Conservation (phyloP, 1,284 basidiomycete genomes). For the Somion occarium region DNA sequence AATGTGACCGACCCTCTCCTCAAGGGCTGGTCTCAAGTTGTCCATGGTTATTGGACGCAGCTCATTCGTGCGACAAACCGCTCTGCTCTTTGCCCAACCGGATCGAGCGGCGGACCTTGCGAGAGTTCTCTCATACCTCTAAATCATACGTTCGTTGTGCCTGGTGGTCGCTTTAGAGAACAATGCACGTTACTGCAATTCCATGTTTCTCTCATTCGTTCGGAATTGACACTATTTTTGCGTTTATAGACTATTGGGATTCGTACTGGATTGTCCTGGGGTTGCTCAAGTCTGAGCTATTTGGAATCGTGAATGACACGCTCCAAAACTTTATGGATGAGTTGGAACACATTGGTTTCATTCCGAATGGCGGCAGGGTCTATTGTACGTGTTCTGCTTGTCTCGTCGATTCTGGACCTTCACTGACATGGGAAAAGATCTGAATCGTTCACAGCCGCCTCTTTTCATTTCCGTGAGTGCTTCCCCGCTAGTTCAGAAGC, state of each 20-base stretch:
- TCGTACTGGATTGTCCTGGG: slow-evolving; percentile 87
- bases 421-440: slow-evolving; percentile 39
- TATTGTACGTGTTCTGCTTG: slow-evolving; percentile 48
- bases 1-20: slow-evolving; percentile 72
- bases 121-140: slow-evolving; percentile 84
- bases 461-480: slow-evolving; percentile 73
- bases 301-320: slow-evolving; percentile 68
- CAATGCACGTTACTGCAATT: slow-evolving; percentile 43
- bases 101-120: slow-evolving; percentile 49
- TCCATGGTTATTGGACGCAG: slow-evolving; percentile 80
- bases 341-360: slow-evolving; percentile 76
- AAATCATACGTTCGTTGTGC: slow-evolving; percentile 87
- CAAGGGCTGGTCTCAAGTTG: slow-evolving; percentile 69
- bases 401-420: slow-evolving; percentile 9
- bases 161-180: slow-evolving; percentile 73
- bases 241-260: slow-evolving; percentile 69
- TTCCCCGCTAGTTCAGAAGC: background rate
- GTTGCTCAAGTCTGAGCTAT: slow-evolving; percentile 74
- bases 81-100: slow-evolving; percentile 55
- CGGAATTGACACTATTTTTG: background rate
- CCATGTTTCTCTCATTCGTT: background rate
- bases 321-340: slow-evolving; percentile 94
- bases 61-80: slow-evolving; percentile 75
- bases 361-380: slow-evolving; percentile 87
- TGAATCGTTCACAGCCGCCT: slow-evolving; percentile 89